Percentiles rank a stretch among this genome's conserved stretches.
Conservation (phyloP, 2,329 filamentous ascomycete genomes). For the Trichoderma polysporum region DNA sequence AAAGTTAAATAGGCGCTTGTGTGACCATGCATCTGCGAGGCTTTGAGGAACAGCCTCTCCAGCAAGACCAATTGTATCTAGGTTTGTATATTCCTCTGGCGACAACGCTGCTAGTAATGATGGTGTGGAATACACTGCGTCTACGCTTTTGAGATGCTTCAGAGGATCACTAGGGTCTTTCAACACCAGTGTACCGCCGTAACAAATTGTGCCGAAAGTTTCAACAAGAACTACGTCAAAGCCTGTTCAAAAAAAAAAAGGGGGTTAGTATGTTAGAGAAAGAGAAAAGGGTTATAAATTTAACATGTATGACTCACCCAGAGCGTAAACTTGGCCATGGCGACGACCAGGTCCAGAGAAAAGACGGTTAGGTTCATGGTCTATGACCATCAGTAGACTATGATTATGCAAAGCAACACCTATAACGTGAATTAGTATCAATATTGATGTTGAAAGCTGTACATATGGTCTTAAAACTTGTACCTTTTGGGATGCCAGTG, state of each 20-base stretch:
- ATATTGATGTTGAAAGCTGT: background rate
- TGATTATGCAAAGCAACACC: conserved; percentile 1
- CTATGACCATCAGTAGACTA: background rate
- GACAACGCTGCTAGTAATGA: background rate
- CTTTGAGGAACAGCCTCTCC: conserved; percentile 1
- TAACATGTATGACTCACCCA: background rate
- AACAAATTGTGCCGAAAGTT: background rate
- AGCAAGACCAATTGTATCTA: background rate
- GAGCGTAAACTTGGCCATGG: background rate
- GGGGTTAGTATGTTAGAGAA: background rate
- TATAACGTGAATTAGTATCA: background rate
- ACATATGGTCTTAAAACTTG: too few relatives aligned
- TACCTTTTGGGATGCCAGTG: background rate
- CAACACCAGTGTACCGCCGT: background rate
- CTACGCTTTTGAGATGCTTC: background rate
- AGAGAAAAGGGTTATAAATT: background rate
- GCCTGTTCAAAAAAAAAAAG: background rate
- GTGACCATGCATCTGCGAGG: background rate
- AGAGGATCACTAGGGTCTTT: background rate
- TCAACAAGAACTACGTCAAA: conserved; percentile 2
- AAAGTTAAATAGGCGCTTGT: conserved; percentile 4
- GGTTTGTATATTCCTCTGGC: background rate
- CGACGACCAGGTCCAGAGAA: background rate
- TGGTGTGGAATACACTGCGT: background rate
- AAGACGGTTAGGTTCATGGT: background rate